Conservation (phyloP, 2,329 filamentous ascomycete species). For the Aplosporella prunicola region DNA sequence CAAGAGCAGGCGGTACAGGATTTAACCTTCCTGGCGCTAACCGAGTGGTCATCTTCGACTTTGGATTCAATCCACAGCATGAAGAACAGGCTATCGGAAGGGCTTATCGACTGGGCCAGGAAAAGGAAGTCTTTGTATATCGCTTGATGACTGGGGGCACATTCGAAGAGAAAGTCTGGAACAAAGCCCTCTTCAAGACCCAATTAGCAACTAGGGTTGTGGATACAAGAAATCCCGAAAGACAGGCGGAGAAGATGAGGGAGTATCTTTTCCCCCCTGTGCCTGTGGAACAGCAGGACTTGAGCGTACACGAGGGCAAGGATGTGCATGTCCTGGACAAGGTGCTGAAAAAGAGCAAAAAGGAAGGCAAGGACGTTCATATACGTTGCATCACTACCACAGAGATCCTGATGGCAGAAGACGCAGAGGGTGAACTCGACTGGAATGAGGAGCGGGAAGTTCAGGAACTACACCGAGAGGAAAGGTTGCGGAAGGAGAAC, state of each 20-base stretch:
- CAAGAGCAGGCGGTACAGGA: slow-evolving; percentile 69
- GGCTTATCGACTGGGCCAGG: slow-evolving; percentile 76
- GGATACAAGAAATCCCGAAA: slow-evolving; percentile 69
- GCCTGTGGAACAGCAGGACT: slow-evolving; percentile 41
- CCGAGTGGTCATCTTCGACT: slow-evolving; percentile 79
- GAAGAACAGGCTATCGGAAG: slow-evolving; percentile 84
- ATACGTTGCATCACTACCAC: slow-evolving; percentile 55
- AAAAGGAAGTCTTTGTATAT: slow-evolving; percentile 75
- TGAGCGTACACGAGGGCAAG: slow-evolving; percentile 48
- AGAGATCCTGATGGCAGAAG: slow-evolving; percentile 64
- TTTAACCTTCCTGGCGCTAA: slow-evolving; percentile 79
- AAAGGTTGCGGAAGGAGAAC: slow-evolving; percentile 3
- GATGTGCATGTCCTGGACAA: slow-evolving; percentile 52
- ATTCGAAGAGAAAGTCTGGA: slow-evolving; percentile 65
- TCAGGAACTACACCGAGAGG: slow-evolving; percentile 18
- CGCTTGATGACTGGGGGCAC: slow-evolving; percentile 70
- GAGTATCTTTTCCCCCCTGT: slow-evolving; percentile 53
- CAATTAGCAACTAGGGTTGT: slow-evolving; percentile 72
- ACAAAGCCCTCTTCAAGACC: slow-evolving; percentile 70
- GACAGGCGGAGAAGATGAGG: slow-evolving; percentile 45
- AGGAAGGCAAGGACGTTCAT: slow-evolving; percentile 28
- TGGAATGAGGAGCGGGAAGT: slow-evolving; percentile 52
- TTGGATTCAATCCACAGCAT: slow-evolving; percentile 66
- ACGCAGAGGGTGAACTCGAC: slow-evolving; percentile 46
- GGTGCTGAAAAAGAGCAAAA: slow-evolving; percentile 47